These are phyloP conservation scores for Taphrina populina DNA, from an alignment of 1,139 yeast genomes.

Conservation along the genomic window DNA sequence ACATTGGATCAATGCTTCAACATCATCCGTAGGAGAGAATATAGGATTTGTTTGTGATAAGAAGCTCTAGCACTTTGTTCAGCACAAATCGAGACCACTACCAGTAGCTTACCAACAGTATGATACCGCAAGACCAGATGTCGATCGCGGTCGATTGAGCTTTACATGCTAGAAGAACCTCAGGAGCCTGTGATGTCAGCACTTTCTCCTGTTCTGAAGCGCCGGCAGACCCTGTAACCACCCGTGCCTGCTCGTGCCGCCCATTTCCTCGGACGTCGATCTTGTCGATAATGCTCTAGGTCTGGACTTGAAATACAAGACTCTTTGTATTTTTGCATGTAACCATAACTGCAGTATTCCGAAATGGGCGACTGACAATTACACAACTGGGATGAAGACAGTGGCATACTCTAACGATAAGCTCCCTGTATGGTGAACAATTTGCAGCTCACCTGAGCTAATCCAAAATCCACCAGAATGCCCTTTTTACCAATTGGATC, in stretches of 20 bases:
- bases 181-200: constrained; percentile 56
- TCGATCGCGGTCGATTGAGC: constrained; percentile 69
- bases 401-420: no score
- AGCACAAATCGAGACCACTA: neutral
- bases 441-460: constrained; percentile 70
- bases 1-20: constrained; percentile 35
- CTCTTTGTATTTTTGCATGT: no score
- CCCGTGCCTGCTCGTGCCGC: constrained; percentile 86
- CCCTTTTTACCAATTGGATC: constrained; percentile 74
- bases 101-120: constrained; percentile 48
- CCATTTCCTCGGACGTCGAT: constrained; percentile 45
- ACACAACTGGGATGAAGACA: no score
- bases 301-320: no score
- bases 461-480: constrained; percentile 83
- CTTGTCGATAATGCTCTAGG: constrained; percentile 45
- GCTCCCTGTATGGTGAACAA: no score
- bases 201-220: neutral
- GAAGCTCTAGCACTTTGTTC: constrained; percentile 49
- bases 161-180: constrained; percentile 70
- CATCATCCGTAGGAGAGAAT: constrained; percentile 36
- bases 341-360: no score
- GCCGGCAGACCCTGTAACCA: constrained; percentile 54
- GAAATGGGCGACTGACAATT: no score
- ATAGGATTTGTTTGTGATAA: constrained; percentile 54
- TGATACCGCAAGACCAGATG: constrained; percentile 76